Evolutionary conservation across 768 basidiomycete genomes (phyloP).

Genomic region (Royoungia palumana): DNA sequence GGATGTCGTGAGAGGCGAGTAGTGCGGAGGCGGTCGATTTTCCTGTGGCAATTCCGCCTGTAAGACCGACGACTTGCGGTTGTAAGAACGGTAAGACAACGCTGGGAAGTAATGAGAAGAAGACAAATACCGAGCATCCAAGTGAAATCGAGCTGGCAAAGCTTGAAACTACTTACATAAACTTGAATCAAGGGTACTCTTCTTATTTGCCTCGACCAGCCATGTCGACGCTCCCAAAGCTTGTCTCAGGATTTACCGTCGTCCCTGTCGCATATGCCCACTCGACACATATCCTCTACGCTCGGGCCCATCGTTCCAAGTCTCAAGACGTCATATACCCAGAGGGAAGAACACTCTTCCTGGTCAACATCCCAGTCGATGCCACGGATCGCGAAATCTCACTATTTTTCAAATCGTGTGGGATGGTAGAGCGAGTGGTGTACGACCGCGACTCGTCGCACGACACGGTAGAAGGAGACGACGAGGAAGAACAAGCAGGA

Average conservation of each 20-base stretch:
- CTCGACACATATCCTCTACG: conserved; percentile 71
- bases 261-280: conserved; percentile 40
- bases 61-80: conserved; percentile 80
- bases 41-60: conserved; percentile 94
- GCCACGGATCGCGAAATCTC: conserved; percentile 78
- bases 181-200: too few species aligned
- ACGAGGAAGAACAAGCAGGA: conserved; percentile 22
- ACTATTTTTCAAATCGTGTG: conserved; percentile 71
- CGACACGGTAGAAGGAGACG: conserved; percentile 26
- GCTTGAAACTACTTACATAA: too few species aligned
- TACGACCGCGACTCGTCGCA: conserved; percentile 50
- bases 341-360: conserved; percentile 74
- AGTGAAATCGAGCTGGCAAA: too few species aligned
- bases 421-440: conserved; percentile 71
- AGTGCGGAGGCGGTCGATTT: conserved; percentile 89
- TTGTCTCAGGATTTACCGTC: conserved; percentile 34
- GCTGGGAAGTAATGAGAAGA: not conserved
- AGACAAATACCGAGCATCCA: conserved; percentile 17
- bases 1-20: conserved; percentile 61
- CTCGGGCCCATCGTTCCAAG: conserved; percentile 60
- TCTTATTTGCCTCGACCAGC: too few species aligned
- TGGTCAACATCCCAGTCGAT: conserved; percentile 88
- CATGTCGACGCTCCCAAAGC: conserved; percentile 20
- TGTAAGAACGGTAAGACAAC: not conserved
- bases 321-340: conserved; percentile 35